These are phyloP conservation scores for Mayamaea pseudoterrestris DNA, from an alignment of 108 stramenopile genomes.

Conservation along the genomic window DNA sequence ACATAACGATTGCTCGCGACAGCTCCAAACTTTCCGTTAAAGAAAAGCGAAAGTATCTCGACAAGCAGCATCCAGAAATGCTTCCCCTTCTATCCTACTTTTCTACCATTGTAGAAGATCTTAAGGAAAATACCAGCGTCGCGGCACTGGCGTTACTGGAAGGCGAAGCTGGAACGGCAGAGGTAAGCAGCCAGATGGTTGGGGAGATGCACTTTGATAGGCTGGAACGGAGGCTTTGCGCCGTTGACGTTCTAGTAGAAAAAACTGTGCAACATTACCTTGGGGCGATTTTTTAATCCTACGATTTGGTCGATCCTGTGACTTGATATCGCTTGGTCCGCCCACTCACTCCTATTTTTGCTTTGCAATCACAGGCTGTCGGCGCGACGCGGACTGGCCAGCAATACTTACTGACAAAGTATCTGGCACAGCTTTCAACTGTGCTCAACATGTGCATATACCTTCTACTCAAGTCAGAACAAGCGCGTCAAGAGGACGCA, in stretches of 20 bases:
- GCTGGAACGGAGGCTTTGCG: conserved; percentile 30
- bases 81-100: conserved; percentile 60
- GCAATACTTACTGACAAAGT: conserved; percentile 60
- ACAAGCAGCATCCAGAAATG: conserved; percentile 61
- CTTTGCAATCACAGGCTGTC: conserved; percentile 37
- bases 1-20: conserved; percentile 16
- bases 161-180: conserved; percentile 28
- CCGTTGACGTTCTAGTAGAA: conserved; percentile 62
- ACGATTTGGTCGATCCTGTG: conserved; percentile 28
- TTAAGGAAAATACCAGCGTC: conserved; percentile 28
- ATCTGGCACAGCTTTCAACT: conserved; percentile 47
- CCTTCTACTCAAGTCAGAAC: conserved; percentile 56
- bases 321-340: conserved; percentile 62
- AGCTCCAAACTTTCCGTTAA: conserved; percentile 39
- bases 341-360: conserved; percentile 12
- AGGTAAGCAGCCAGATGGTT: conserved; percentile 32
- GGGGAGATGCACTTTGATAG: conserved; percentile 61
- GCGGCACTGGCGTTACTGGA: conserved; percentile 38
- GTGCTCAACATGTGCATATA: conserved; percentile 66
- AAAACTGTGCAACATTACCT: conserved; percentile 61
- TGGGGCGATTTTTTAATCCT: conserved; percentile 51
- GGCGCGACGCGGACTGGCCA: conserved; percentile 55
- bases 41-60: conserved; percentile 43
- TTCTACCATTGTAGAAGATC: conserved; percentile 27
- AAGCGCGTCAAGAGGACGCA: conserved; percentile 5